Evolutionary conservation across 768 basidiomycete species (phyloP), one percentile per base, ranked within the genome.

Genomic region (Mycena chlorophos): DNA sequence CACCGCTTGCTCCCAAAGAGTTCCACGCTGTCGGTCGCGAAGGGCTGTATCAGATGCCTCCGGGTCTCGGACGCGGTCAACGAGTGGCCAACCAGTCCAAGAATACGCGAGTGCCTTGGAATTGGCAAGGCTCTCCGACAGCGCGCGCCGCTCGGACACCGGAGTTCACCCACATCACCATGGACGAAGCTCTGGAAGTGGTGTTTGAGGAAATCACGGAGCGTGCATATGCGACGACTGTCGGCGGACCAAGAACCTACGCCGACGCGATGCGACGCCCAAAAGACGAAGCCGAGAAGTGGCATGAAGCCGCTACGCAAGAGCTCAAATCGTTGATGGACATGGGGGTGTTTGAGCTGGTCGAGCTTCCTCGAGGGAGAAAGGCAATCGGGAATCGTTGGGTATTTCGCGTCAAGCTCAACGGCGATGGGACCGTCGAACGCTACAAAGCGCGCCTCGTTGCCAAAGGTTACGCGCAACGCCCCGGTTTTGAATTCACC

Each of bases 301-400:
- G 68, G 69, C 47, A 63, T 3, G 30, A 61, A n/a, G 76, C 67
- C 23, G 63, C 51, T 51, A 66, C 49, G 1, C 57, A 69, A 12
- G 71, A 76, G 56, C 57, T 72, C 16, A 56, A 69, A 13, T 45
- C 63, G 0, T 63, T 65, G 10, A 8, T 52, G 13, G 47, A 52
- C 2, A 71, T 69, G 47, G 63, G 71, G 2, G 73, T 73, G 0
- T 80, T 73, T 68, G 63, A 68, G 16, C 54, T 73, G 1, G 71
- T 73, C 1, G 49, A 68, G 19, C 61, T 73, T 0, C 77, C 77
- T 4, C 47, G 54, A 23, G 63, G 62, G 1, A 52, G 64, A 2
- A 57, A 56, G 23, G 64, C 62, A 3, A 60, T 69, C 14, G 65
- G 62, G 1, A 51, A 40, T 28, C 19, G 55, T 2, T 62, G 60